These are phyloP conservation scores for Chaetomium sp. DNA, from an alignment of 2,329 filamentous ascomycete species.

Conservation along the genomic window DNA sequence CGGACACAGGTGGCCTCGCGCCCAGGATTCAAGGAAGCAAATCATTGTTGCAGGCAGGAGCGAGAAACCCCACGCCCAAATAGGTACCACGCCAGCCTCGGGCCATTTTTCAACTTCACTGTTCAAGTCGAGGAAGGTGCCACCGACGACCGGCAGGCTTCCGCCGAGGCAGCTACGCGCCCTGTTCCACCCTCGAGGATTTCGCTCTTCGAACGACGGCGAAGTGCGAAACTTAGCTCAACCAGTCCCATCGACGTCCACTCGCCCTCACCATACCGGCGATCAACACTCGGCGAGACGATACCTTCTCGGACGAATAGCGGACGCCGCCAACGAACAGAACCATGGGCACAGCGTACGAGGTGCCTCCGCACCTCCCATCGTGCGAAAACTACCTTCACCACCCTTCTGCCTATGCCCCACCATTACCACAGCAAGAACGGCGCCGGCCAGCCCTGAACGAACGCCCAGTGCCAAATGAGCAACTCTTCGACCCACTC, in stretches of 20 bases:
- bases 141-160: background rate
- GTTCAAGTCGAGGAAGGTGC: background rate
- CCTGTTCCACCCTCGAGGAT: too few relatives aligned
- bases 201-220: too few relatives aligned
- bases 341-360: conserved; percentile 31
- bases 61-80: background rate
- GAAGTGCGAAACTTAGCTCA: too few relatives aligned
- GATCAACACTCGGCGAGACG: too few relatives aligned
- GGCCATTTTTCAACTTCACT: background rate
- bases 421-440: conserved; percentile 11
- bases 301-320: too few relatives aligned
- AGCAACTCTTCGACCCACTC: conserved; percentile 15
- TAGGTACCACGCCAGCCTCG: background rate
- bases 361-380: conserved; percentile 25
- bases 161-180: too few relatives aligned
- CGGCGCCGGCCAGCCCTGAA: conserved; percentile 16
- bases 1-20: too few relatives aligned
- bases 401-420: conserved; percentile 12
- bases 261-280: too few relatives aligned
- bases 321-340: conserved; percentile 26
- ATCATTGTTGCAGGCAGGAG: background rate
- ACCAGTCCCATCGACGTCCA: too few relatives aligned
- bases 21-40: too few relatives aligned
- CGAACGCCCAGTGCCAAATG: conserved; percentile 19
- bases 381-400: conserved; percentile 24